phyloP scores from a whole-genome alignment of 768 basidiomycete species.

The Termitomyces sp. region DNA sequence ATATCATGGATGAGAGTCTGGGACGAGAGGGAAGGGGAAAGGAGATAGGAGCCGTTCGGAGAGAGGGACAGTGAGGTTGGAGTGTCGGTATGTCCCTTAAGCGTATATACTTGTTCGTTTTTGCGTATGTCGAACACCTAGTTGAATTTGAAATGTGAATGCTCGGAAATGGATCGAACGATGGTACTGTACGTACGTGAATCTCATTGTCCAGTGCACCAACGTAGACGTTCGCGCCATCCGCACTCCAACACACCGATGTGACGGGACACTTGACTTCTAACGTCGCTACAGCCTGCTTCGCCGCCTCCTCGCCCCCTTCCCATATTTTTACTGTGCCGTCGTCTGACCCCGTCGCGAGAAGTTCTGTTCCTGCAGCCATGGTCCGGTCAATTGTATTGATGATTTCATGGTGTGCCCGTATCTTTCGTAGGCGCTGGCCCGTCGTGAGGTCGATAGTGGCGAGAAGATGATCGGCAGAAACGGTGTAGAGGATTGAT shows the following conservation, averaged over 20 bases:
- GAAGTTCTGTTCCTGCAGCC: constrained; percentile 78
- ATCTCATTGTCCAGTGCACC: constrained; percentile 95
- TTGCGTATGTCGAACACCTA: constrained; percentile 92
- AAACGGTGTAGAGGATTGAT: constrained; percentile 73
- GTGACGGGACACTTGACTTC: constrained; percentile 90
- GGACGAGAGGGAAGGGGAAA: constrained; percentile 89
- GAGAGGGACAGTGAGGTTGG: constrained; percentile 92
- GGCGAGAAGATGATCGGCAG: constrained; percentile 82
- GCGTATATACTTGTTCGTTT: constrained; percentile 71
- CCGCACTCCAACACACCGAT: constrained; percentile 86
- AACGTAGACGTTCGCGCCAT: constrained; percentile 87
- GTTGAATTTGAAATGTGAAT: background rate
- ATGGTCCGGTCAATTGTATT: constrained; percentile 86
- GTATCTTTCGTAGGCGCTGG: constrained; percentile 72
- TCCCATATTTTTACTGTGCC: constrained; percentile 92
- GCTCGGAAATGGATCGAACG: constrained; percentile 2
- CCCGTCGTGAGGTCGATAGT: constrained; percentile 83
- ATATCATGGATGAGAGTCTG: constrained; percentile 89
- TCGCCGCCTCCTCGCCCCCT: constrained; percentile 69
- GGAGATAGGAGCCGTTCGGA: constrained; percentile 81
- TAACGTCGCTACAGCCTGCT: constrained; percentile 74
- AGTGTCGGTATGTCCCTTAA: constrained; percentile 87
- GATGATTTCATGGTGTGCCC: constrained; percentile 89
- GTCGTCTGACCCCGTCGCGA: constrained; percentile 90
- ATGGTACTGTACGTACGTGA: constrained; percentile 67